Evolutionary conservation across 1,139 yeast genomes (phyloP).

Genomic region (Blastobotrys raffinosifermentans): DNA sequence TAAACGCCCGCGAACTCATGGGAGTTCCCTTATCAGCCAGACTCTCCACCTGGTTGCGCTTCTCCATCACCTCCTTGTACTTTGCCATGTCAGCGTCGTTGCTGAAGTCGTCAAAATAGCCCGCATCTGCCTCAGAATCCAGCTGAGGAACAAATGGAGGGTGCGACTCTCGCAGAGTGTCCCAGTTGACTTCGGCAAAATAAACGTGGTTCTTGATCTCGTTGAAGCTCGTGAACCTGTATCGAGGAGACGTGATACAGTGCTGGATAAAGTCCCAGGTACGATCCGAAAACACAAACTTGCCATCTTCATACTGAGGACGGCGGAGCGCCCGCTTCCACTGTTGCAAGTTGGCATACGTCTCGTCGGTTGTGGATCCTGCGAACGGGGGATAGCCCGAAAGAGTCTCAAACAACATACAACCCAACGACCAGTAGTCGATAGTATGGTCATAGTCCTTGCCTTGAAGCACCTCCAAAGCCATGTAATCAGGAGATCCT

Average conservation of each 20-base stretch:
- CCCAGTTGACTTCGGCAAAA: slow-evolving; percentile 81
- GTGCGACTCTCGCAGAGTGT: slow-evolving; percentile 49
- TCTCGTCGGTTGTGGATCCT: slow-evolving; percentile 89
- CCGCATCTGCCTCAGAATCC: slow-evolving; percentile 96
- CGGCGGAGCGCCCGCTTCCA: slow-evolving; percentile 87
- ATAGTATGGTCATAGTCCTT: slow-evolving; percentile 91
- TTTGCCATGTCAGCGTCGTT: slow-evolving; percentile 97
- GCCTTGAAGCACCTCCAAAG: slow-evolving; percentile 93
- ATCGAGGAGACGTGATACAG: slow-evolving; percentile 72
- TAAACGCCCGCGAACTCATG: slow-evolving; percentile 63
- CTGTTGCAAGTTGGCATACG: slow-evolving; percentile 86
- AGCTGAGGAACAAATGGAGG: slow-evolving; percentile 98
- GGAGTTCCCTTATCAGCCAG: slow-evolving; percentile 60
- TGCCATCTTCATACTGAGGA: slow-evolving; percentile 88
- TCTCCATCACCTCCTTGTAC: slow-evolving; percentile 92
- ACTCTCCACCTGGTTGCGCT: slow-evolving; percentile 78
- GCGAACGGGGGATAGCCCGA: slow-evolving; percentile 97
- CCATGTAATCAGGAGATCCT: slow-evolving; percentile 99
- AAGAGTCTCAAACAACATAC: slow-evolving; percentile 86
- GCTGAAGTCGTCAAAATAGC: slow-evolving; percentile 95
- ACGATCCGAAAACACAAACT: slow-evolving; percentile 89
- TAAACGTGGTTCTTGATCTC: slow-evolving; percentile 78
- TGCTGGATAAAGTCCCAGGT: slow-evolving; percentile 84
- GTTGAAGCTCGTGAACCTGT: slow-evolving; percentile 68
- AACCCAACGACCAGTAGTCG: slow-evolving; percentile 98